Conservation (phyloP, 129 eudicot genomes). For the Erigeron canadensis region DNA sequence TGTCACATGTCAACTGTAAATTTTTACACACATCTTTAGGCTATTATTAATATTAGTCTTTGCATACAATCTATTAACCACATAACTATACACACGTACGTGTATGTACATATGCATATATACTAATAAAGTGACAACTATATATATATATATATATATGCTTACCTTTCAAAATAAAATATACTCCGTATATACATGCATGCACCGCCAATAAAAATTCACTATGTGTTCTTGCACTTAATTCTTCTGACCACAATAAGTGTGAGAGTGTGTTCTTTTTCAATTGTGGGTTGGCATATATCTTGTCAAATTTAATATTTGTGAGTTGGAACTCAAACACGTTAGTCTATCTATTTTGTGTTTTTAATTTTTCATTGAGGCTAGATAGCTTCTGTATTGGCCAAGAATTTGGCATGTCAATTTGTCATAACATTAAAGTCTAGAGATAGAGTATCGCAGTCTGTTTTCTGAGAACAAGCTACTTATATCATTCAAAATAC, state of each 20-base stretch:
- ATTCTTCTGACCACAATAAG: not conserved
- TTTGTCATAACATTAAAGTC: constrained; percentile 23
- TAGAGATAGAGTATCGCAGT: constrained; percentile 18
- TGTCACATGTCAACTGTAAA: too few relatives aligned
- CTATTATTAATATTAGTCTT: too few relatives aligned
- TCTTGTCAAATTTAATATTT: constrained; percentile 22
- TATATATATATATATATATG: too few relatives aligned
- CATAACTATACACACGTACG: too few relatives aligned
- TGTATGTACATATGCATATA: too few relatives aligned
- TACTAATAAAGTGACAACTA: not conserved
- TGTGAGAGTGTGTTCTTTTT: not conserved
- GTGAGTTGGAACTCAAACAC: constrained; percentile 11
- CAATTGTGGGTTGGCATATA: constrained; percentile 2
- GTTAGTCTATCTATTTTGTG: constrained; percentile 1
- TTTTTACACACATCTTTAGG: too few relatives aligned
- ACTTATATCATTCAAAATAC: constrained; percentile 4
- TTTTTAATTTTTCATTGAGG: constrained; percentile 1
- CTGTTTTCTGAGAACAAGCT: constrained; percentile 20
- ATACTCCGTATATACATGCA: not conserved
- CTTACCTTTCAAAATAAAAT: too few relatives aligned
- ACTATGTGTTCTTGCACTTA: not conserved
- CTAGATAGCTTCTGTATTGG: constrained; percentile 9
- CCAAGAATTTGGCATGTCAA: not conserved
- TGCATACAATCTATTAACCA: not conserved
- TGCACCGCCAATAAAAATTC: not conserved